Conservation (phyloP, 2,329 filamentous ascomycete genomes). For the Cladosporium sp. region DNA sequence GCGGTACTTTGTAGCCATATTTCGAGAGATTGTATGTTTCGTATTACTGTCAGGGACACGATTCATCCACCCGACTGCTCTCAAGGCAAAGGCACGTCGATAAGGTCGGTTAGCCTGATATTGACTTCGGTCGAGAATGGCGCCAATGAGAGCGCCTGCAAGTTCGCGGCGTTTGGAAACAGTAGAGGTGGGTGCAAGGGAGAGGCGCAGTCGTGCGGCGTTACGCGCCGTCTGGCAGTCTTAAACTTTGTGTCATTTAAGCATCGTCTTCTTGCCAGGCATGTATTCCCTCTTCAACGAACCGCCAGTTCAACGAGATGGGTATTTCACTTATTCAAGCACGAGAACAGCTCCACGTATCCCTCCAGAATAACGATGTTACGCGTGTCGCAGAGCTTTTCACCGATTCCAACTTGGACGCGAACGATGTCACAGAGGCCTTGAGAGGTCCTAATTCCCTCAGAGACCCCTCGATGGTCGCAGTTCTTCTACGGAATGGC, state of each 20-base stretch:
- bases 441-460: neutral
- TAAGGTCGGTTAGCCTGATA: too few relatives aligned
- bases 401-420: neutral
- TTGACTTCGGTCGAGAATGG: too few relatives aligned
- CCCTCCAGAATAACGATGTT: neutral
- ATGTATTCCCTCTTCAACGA: neutral
- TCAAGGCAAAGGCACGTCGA: too few relatives aligned
- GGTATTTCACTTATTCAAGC: neutral
- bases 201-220: neutral
- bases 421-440: neutral
- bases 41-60: neutral
- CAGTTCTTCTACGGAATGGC: neutral
- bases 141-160: neutral
- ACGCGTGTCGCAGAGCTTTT: neutral
- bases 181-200: too few relatives aligned
- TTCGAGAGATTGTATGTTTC: neutral
- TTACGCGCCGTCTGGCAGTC: neutral
- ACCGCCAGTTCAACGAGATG: neutral
- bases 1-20: neutral
- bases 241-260: neutral
- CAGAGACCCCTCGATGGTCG: neutral
- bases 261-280: neutral
- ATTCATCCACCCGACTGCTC: neutral
- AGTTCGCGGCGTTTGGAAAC: neutral
- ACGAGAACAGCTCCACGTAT: neutral